phyloP scores from a whole-genome alignment of 768 basidiomycete species.

The Termitomyces sp. region DNA sequence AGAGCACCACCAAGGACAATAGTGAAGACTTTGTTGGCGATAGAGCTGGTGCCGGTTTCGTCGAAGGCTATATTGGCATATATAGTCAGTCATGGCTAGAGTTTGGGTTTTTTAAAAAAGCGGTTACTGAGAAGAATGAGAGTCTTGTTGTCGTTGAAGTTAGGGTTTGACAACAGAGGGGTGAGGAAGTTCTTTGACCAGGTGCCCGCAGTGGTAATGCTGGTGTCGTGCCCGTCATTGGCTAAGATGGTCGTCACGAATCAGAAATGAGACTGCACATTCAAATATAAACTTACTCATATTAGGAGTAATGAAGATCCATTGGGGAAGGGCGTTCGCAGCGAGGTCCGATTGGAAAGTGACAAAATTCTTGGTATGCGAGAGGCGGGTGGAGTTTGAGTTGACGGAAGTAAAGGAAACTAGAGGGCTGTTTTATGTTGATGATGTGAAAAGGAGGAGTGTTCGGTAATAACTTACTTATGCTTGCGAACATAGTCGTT shows the following conservation, averaged over 20 bases:
- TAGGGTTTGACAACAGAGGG: conserved; percentile 41
- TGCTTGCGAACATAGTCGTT: conserved; percentile 26
- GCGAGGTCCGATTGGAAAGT: conserved; percentile 53
- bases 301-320: conserved; percentile 62
- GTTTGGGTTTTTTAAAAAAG: neutral
- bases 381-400: conserved; percentile 32
- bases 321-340: conserved; percentile 47
- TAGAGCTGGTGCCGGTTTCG: conserved; percentile 36
- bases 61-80: conserved; percentile 36
- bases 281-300: conserved; percentile 21
- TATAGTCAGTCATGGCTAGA: neutral
- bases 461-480: conserved; percentile 16
- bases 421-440: conserved; percentile 26
- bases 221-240: conserved; percentile 61
- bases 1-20: conserved; percentile 40
- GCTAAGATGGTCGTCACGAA: conserved; percentile 13
- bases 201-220: conserved; percentile 35
- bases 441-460: neutral
- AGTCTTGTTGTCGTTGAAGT: conserved; percentile 51
- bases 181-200: conserved; percentile 49
- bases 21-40: conserved; percentile 42
- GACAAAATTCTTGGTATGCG: conserved; percentile 53
- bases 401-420: conserved; percentile 48
- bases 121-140: conserved; percentile 43
- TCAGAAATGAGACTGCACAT: neutral